These are phyloP conservation scores for Myxozyma melibiosi DNA, from an alignment of 805 yeast genomes.

Conservation along the genomic window DNA sequence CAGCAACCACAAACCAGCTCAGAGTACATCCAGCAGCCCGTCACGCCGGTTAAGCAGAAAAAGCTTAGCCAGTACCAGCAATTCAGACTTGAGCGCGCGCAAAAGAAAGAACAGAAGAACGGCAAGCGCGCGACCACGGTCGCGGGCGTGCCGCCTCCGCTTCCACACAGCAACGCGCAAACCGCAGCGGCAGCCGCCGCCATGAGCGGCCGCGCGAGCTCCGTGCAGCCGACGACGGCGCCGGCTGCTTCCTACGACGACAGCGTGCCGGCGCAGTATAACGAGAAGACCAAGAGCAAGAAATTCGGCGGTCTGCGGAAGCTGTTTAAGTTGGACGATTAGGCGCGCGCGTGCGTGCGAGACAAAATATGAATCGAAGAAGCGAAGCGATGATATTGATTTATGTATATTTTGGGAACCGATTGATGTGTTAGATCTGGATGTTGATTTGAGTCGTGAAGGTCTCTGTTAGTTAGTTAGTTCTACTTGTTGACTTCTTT, in stretches of 20 bases:
- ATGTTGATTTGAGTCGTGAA: too few relatives aligned
- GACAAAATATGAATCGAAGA: background rate
- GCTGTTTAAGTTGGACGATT: conserved; percentile 15
- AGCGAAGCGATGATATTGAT: background rate
- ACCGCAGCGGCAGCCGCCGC: conserved; percentile 55
- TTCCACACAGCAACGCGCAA: conserved; percentile 79
- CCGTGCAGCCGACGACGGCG: conserved; percentile 1
- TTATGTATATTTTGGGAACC: background rate
- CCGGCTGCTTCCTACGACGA: background rate
- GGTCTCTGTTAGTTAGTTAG: too few relatives aligned
- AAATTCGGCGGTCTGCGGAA: conserved; percentile 24
- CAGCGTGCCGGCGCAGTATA: background rate
- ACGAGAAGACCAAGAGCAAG: conserved; percentile 21
- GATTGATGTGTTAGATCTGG: too few relatives aligned
- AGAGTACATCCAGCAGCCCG: conserved; percentile 1
- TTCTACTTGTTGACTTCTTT: too few relatives aligned
- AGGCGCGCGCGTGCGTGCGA: too few relatives aligned
- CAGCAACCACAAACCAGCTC: background rate
- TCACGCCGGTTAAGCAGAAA: conserved; percentile 10
- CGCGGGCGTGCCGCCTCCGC: conserved; percentile 52
- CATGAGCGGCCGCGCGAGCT: background rate
- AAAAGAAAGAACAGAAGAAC: conserved; percentile 42
- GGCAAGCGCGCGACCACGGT: conserved; percentile 81
- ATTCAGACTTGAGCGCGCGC: conserved; percentile 15
- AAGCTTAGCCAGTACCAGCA: conserved; percentile 26